These are phyloP conservation scores for Phytophthora foliorum DNA, from an alignment of 352 stramenopile genomes.

Conservation along the genomic window DNA sequence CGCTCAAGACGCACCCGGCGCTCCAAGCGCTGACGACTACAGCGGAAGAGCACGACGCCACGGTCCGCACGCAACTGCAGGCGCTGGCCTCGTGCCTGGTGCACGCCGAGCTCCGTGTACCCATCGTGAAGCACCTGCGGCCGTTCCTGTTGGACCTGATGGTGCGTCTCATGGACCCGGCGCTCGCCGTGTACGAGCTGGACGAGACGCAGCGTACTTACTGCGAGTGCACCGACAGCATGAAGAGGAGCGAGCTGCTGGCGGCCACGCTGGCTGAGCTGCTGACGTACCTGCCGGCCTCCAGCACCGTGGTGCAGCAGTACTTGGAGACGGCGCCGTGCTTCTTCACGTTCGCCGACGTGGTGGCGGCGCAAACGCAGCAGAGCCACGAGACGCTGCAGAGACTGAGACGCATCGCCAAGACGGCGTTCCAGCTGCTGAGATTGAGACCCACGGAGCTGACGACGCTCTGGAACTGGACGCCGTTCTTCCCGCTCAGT, in stretches of 20 bases:
- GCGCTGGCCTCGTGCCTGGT: conserved; percentile 64
- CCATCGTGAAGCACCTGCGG: conserved; percentile 69
- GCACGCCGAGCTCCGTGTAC: conserved; percentile 51
- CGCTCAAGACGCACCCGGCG: conserved; percentile 45
- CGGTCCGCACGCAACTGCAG: conserved; percentile 50
- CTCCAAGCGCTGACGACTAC: conserved; percentile 30
- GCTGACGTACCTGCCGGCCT: conserved; percentile 62
- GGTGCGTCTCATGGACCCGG: conserved; percentile 66
- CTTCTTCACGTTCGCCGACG: conserved; percentile 81
- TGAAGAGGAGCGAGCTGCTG: conserved; percentile 63
- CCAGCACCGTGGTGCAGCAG: conserved; percentile 65
- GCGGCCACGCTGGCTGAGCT: conserved; percentile 64
- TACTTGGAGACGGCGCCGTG: conserved; percentile 72
- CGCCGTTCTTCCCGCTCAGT: conserved; percentile 81
- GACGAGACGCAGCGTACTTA: conserved; percentile 10
- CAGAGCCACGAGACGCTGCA: conserved; percentile 37
- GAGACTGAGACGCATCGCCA: conserved; percentile 66
- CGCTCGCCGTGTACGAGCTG: conserved; percentile 55
- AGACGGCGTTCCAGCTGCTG: conserved; percentile 69
- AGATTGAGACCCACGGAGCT: conserved; percentile 62
- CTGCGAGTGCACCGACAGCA: conserved; percentile 52
- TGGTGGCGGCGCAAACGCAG: conserved; percentile 52
- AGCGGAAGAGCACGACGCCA: conserved; percentile 27
- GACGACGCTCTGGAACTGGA: conserved; percentile 82
- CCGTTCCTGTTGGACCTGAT: conserved; percentile 81